Base-by-base conservation (phyloP, 2,329 filamentous ascomycete species). In the Fusarium sp. region DNA sequence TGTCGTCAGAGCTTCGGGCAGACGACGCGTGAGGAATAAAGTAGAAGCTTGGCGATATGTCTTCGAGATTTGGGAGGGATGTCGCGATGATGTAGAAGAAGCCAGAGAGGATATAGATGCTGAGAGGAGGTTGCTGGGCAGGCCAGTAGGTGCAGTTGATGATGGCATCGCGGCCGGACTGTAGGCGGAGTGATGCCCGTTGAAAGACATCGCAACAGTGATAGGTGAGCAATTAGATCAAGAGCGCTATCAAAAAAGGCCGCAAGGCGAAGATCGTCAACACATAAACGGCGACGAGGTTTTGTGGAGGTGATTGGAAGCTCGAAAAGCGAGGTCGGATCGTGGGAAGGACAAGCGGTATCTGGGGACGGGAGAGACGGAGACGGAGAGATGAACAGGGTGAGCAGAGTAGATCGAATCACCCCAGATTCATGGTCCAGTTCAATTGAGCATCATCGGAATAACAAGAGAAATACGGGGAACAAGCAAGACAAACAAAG, bases 11-110 rank as follows among this genome's bases (percentile, higher is more conserved):
- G 95, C 93, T 81, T 99, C 96, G 72, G 93, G 92, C 55, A 98
- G 85, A 47, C 95, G 92, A 79, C 96, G 94, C 79, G 96, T 99
- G 63, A 99, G 86, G 82, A 97, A 99, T 24, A 98, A 88, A 69
- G 96, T 94, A 9, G 94, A 97, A 31, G 96, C 93, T 82, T 97
- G 94, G 71, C 95, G 93, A 82, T 98, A 98, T 29, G 92, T 92
- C 81, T 96, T 96, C 72, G 95, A 96, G 75, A 97, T 92, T 75
- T 92, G 89, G 48, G 89, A 91, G 43, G 90, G 85, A 55, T 89
- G 88, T 54, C 90, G 89, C 41, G 86, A 81, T 24, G 86, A 82
- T 28, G 84, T 82, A 49, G 91, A 87, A 50, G 88, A 89, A 18
- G 89, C 87, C 48, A 93, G 84, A 59, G 90, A 92, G 55, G 91